Conservation (phyloP, 2,329 filamentous ascomycete genomes). For the Colletotrichum sp. region DNA sequence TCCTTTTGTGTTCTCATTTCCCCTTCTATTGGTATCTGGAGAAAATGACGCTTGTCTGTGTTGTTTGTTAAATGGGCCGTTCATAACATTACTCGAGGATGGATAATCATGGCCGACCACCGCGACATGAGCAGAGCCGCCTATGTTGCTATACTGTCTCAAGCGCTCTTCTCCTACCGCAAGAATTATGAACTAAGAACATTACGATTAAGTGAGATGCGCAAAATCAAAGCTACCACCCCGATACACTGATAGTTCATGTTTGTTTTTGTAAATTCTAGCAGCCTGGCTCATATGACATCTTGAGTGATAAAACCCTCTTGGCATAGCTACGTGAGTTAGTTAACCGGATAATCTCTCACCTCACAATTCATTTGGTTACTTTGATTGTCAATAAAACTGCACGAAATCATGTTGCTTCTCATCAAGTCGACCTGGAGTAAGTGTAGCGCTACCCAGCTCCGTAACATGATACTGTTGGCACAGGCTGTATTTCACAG, state of each 20-base stretch:
- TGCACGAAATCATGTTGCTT: too few relatives aligned
- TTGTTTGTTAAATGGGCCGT: background rate
- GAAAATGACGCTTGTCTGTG: background rate
- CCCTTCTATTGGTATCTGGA: background rate
- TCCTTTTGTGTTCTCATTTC: background rate
- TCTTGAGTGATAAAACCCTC: background rate
- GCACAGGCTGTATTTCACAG: background rate
- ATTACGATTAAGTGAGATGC: accelerated
- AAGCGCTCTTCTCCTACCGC: too few relatives aligned
- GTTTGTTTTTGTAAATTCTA: accelerated
- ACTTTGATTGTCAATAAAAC: accelerated
- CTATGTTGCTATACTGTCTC: background rate
- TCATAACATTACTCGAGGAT: background rate
- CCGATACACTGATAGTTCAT: background rate
- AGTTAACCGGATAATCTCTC: too few relatives aligned
- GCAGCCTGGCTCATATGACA: accelerated
- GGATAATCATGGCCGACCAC: accelerated
- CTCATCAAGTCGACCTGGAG: too few relatives aligned
- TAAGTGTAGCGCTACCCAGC: background rate
- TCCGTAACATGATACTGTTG: accelerated
- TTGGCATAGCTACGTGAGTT: accelerated
- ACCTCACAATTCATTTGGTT: accelerated
- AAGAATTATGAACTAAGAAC: accelerated
- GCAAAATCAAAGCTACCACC: accelerated
- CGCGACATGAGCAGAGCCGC: background rate